Conservation (phyloP, 1,139 yeast species). For the Geotrichum klebahnii region DNA sequence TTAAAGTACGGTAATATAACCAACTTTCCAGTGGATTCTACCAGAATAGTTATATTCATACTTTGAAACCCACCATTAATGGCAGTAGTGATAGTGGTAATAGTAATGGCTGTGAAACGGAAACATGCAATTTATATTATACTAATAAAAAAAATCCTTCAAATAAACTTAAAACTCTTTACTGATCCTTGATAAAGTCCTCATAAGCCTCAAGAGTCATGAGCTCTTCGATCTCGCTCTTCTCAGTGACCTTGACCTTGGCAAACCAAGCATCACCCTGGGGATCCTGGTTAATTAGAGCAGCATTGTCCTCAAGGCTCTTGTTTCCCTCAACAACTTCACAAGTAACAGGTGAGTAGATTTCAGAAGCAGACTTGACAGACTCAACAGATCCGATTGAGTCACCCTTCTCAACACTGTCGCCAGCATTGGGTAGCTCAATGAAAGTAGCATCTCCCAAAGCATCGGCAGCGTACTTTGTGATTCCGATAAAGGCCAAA, state of each 20-base stretch:
- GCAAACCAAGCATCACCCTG: constrained; percentile 93
- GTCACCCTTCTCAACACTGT: constrained; percentile 66
- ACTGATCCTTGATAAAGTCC: constrained; percentile 48
- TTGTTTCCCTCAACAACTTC: constrained; percentile 70
- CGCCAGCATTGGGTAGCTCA: constrained; percentile 80
- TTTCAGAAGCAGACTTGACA: constrained; percentile 91
- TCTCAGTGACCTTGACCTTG: constrained; percentile 55
- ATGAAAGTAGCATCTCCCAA: constrained; percentile 94
- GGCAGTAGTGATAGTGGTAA: background rate
- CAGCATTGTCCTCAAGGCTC: constrained; percentile 63
- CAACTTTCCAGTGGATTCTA: no score
- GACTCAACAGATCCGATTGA: constrained; percentile 89
- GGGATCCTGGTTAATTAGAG: constrained; percentile 79
- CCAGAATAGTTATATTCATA: background rate
- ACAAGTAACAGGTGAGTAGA: constrained; percentile 83
- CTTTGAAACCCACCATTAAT: background rate
- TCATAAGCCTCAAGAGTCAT: constrained; percentile 61
- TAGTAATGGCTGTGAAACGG: background rate
- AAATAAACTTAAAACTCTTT: constrained; percentile 13
- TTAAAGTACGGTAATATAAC: no score
- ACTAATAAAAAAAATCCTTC: constrained; percentile 5
- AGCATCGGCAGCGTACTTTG: constrained; percentile 95
- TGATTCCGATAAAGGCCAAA: constrained; percentile 79
- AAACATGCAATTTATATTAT: background rate
- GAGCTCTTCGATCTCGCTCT: constrained; percentile 44